Percentiles rank a stretch among this genome's conserved stretches.
Evolutionary conservation across 768 basidiomycete genomes (phyloP).

Genomic region (Suillus fuscotomentosus): DNA sequence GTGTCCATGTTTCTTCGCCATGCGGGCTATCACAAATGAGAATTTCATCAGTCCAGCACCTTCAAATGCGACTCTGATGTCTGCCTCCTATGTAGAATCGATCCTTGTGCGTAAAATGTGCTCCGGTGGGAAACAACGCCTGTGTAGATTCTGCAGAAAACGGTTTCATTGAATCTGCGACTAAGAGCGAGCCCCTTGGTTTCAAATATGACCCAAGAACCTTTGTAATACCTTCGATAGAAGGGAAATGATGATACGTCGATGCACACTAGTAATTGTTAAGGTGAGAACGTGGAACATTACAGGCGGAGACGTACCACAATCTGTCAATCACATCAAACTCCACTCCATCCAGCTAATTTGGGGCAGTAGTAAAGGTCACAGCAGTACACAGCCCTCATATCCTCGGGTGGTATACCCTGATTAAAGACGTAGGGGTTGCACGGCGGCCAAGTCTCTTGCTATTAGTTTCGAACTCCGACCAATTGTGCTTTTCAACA

Average conservation of each 20-base stretch:
- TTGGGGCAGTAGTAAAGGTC: constrained; percentile 47
- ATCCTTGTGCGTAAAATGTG: constrained; percentile 45
- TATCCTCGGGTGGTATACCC: constrained; percentile 62
- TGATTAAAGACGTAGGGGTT: constrained; percentile 53
- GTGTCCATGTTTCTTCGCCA: constrained; percentile 31
- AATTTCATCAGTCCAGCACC: constrained; percentile 50
- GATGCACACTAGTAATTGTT: constrained; percentile 48
- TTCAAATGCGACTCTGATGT: constrained; percentile 50
- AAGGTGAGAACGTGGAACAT: background rate
- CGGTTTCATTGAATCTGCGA: constrained; percentile 48
- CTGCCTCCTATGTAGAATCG: constrained; percentile 47
- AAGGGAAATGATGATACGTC: constrained; percentile 63
- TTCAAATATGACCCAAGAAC: constrained; percentile 57
- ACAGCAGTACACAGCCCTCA: constrained; percentile 53
- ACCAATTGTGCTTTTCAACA: constrained; percentile 6
- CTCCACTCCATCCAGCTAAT: constrained; percentile 47
- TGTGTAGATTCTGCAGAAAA: constrained; percentile 17
- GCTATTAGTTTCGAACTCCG: constrained; percentile 31
- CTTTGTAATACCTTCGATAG: constrained; percentile 48
- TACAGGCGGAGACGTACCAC: constrained; percentile 47
- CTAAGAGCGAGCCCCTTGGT: constrained; percentile 57
- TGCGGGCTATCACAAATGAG: constrained; percentile 34
- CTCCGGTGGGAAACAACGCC: constrained; percentile 28
- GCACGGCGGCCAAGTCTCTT: background rate
- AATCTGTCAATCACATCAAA: constrained; percentile 57